Base-by-base conservation (phyloP, 331 rosid species). In the Malus hybrid region DNA sequence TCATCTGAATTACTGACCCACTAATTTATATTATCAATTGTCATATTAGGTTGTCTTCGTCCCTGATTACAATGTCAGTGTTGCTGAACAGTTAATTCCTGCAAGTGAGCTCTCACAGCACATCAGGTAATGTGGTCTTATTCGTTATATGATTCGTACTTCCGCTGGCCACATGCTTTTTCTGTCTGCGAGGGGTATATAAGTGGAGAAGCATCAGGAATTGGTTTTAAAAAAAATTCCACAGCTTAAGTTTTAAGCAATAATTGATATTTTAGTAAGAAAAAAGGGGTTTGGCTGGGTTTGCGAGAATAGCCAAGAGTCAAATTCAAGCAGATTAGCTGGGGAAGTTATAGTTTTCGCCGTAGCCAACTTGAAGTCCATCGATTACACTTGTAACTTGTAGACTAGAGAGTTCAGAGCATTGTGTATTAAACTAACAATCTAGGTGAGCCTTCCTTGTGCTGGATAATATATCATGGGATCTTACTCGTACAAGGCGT, bases 61-160 rank as follows among this genome's bases (percentile, higher is more conserved):
- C 78, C 99, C 97, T 48, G 97, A 94, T 79, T 94, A 94, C 87
- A 92, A 94, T 75, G 99, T 94, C 73, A 94, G 96, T 80, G 97
- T 85, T 55, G 99, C 97, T n/a, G 99, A 94, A 87, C 60, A 85
- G 80, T 89, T 94, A 68, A 94, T 94, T 76, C 99, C 99, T 28
- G 97, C 99, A 24, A 94, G 99, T 80, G 99, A 94, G 82, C 83
- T 94, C 72, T 94, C 99, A 63, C 99, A 94, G 73, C 99, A 92
- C 83, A 94, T 94, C 87, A 94, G 97, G 96, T 92, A 81, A 28
- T 71, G 67, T 28, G 59, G 36, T 60, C 15, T 69, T 74, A 19
- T 80, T 36, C 68, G 18, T 48, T 20, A 64, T 64, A 70, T 69
- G 65, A 27, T 83, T 32, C 48, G 18, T 50, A 73, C 80, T 46